Base-by-base conservation (phyloP, 768 basidiomycete species). In the Artomyces pyxidatus region DNA sequence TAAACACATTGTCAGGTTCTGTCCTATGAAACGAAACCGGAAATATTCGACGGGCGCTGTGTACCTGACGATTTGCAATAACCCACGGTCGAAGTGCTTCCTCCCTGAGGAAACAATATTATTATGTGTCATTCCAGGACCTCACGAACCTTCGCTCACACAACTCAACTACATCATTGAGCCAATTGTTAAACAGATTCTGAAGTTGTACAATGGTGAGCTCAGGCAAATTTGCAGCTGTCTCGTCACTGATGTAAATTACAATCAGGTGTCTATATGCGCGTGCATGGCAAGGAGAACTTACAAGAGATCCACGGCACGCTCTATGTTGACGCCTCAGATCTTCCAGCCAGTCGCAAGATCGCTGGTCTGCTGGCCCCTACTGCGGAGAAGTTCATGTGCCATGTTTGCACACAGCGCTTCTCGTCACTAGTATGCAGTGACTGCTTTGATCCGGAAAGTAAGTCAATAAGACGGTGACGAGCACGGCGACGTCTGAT, bases 11-110 rank as follows among this genome's bases (percentile, higher is more conserved):
- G 3, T n/a, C 32, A 63, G 61, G 59, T 64, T 62, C 40, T 51
- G 53, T 17, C 37, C 53, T 0, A 48, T 54, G 14, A 58, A 55
- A 29, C 32, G 32, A 10, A 30, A 37, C 5, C 42, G 42, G 1
- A 35, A 35, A n/a, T 47, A 52, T 38, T 62, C 60, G 3, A 58
- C 52, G 0, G 63, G 63, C 7, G 62, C 63, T 0, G 10, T 64
- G 10, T 64, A 64, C 45, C 11, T 49, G 6, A 59, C 57, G 0
- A 42, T 59, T 2, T 48, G 47, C 54, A 63, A 60, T 41, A 61
- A 58, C 38, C 60, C 54, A 10, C 57, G 55, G 6, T 4, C 29
- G 1, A 57, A 59, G 5, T 49, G 58, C 6, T 58, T 39, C 26
- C 43, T 58, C 0, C 40, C 42, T 1, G 58, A 61, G 39, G 62